Base-by-base conservation (phyloP, 2,329 filamentous ascomycete genomes). In the Alternaria solani region DNA sequence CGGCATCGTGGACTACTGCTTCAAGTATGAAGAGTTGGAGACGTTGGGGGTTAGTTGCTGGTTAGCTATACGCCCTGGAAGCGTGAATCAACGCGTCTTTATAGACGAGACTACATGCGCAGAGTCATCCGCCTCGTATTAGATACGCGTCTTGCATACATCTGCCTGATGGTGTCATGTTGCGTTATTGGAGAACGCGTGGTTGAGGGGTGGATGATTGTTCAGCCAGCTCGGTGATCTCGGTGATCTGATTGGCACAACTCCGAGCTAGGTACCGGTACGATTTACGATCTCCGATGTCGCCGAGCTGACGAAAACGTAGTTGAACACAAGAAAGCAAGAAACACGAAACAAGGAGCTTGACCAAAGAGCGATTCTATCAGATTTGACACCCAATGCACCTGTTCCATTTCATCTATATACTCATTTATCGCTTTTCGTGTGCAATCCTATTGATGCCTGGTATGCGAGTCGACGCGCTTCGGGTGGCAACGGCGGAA, bases 401-500 rank as follows among this genome's bases (percentile, higher is more conserved):
- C 39, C 34, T 20, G 38, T 44, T 7, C n/a, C 36, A 43, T 34
- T 38, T 51, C 36, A 20, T 34, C 34, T 41, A 51, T 23, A 30
- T 20, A 41, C 23, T 51, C 49, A 38, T 51, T 18, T 8, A 41
- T 41, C 49, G n/a, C 36, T 16, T 30, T 23, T 18, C 11, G 25
- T 6, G 30, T 51, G 28, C 28, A 30, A 30, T 30, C 25, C 23
- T 25, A n/a, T 26, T 26, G 49, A 51, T 18, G 34, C 36, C 3
- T 41, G 34, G 16, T 54, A 25, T 32, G 46, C 46, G 8, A 49
- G 46, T 30, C 30, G 46, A 14, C 46, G 46, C 25, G 46, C 52
- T 53, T 48, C 30, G 16, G 44, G 36, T n/a, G 62, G 62, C 20
- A 65, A 38, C 2, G 62, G 59, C 20, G 59, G 62, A 26, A 65